Evolutionary conservation across 108 stramenopile species (phyloP).

Genomic region (Nitzschia sp.): DNA sequence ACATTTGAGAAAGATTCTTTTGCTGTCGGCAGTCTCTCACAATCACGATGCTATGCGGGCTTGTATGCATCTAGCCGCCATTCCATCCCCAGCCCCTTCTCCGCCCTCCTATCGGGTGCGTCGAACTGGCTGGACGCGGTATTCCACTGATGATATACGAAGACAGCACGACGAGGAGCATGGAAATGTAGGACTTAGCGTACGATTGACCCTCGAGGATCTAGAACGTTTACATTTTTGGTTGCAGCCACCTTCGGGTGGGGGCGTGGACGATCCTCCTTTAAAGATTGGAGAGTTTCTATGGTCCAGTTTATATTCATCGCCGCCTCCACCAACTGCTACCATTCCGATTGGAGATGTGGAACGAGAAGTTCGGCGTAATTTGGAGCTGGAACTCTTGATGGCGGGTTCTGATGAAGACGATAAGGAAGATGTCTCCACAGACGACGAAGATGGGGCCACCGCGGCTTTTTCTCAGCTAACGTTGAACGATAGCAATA

Average conservation of each 20-base stretch:
- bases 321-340: constrained; percentile 51
- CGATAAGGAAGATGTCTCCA: constrained; percentile 47
- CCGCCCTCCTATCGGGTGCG: constrained; percentile 37
- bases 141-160: constrained; percentile 53
- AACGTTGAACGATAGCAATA: constrained; percentile 40
- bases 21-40: constrained; percentile 73
- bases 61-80: constrained; percentile 63
- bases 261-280: constrained; percentile 79
- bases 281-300: constrained; percentile 78
- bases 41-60: constrained; percentile 75
- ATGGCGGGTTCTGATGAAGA: constrained; percentile 59
- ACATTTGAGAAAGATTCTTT: constrained; percentile 76
- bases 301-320: constrained; percentile 53
- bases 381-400: constrained; percentile 69
- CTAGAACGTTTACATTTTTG: constrained; percentile 78
- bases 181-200: constrained; percentile 68
- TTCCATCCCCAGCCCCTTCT: constrained; percentile 50
- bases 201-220: constrained; percentile 77
- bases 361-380: constrained; percentile 69
- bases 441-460: constrained; percentile 55
- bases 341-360: constrained; percentile 78
- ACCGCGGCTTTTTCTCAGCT: constrained; percentile 53
- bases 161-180: constrained; percentile 77
- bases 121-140: constrained; percentile 38
- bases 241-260: constrained; percentile 79